Percentiles rank a stretch among this genome's conserved stretches.
Evolutionary conservation across 768 basidiomycete genomes (phyloP).

Genomic region (Mrakia hoshinonis): DNA sequence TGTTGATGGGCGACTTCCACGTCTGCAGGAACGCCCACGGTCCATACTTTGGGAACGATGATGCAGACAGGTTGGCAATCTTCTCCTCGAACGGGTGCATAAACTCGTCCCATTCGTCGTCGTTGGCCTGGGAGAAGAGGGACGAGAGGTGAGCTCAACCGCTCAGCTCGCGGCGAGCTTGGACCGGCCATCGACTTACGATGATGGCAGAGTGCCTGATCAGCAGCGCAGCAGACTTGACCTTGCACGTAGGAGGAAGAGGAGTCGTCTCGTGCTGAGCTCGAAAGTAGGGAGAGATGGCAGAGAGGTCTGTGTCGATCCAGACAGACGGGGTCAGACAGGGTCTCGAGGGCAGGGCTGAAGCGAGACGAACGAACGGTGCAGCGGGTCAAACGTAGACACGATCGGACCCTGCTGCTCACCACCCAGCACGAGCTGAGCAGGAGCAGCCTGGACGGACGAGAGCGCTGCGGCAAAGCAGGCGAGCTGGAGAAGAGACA

Average conservation of each 20-base stretch:
- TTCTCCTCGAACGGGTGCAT: conserved; percentile 42
- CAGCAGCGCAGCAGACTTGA: conserved; percentile 39
- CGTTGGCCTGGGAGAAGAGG: conserved; percentile 34
- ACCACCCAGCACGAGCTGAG: too few relatives aligned
- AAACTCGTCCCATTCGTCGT: conserved; percentile 39
- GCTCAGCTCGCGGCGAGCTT: too few relatives aligned
- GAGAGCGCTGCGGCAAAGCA: background rate
- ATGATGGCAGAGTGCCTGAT: conserved; percentile 42
- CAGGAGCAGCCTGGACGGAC: background rate
- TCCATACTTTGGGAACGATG: conserved; percentile 22
- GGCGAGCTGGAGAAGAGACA: background rate
- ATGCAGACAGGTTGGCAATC: conserved; percentile 32
- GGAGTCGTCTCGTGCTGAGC: conserved; percentile 35
- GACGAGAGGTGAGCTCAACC: too few relatives aligned
- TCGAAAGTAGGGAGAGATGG: conserved; percentile 41
- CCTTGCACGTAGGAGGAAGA: conserved; percentile 37
- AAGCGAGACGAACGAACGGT: conserved; percentile 4
- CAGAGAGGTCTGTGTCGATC: conserved; percentile 37
- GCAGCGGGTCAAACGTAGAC: conserved; percentile 16
- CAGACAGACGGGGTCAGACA: background rate
- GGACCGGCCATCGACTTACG: too few relatives aligned
- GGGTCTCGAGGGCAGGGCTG: background rate
- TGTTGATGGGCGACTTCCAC: conserved; percentile 39
- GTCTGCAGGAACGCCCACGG: conserved; percentile 39
- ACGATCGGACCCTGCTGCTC: background rate